A percentile compares a stretch with the other conserved stretches of the same genome.
Evolutionary conservation across 352 stramenopile genomes (phyloP).

Genomic region (Phytopythium sindhum): DNA sequence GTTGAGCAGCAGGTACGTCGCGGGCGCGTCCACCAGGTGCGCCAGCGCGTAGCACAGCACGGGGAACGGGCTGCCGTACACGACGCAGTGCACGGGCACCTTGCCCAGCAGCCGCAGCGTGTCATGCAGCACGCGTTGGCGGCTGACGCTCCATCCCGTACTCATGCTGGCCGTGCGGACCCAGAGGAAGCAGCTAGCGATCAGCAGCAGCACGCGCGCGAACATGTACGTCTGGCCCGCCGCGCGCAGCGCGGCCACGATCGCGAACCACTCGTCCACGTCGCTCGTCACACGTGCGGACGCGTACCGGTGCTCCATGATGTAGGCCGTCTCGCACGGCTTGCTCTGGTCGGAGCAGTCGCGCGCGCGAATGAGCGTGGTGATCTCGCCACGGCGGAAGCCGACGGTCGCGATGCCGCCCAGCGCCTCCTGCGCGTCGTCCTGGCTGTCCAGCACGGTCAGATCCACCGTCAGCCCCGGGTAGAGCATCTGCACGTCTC

Average conservation of each 20-base stretch:
- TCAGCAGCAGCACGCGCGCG: conserved; percentile 24
- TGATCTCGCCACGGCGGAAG: neutral
- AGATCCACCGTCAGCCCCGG: conserved; percentile 1
- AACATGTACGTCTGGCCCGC: conserved; percentile 38
- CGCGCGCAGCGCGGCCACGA: conserved; percentile 18
- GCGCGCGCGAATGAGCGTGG: neutral
- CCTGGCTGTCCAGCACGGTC: neutral
- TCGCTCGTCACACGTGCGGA: conserved; percentile 15
- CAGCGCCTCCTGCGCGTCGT: neutral
- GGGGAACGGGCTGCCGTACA: conserved; percentile 45
- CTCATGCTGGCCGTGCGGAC: neutral
- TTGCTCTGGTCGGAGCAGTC: conserved; percentile 13
- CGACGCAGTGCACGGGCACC: conserved; percentile 41
- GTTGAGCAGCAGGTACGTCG: conserved; percentile 32
- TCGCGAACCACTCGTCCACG: conserved; percentile 22
- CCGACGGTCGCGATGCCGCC: neutral
- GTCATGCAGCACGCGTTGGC: neutral
- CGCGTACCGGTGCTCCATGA: conserved; percentile 46
- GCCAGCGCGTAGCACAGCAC: conserved; percentile 42
- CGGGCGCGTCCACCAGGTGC: conserved; percentile 39
- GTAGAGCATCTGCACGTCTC: neutral
- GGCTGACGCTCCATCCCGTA: neutral
- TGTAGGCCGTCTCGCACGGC: conserved; percentile 33
- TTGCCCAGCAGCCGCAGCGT: conserved; percentile 25
- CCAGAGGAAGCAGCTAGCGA: conserved; percentile 22